Percentiles rank a stretch among this genome's conserved stretches.
phyloP scores from a whole-genome alignment of 1,284 basidiomycete species.

The Malassezia globosa region DNA sequence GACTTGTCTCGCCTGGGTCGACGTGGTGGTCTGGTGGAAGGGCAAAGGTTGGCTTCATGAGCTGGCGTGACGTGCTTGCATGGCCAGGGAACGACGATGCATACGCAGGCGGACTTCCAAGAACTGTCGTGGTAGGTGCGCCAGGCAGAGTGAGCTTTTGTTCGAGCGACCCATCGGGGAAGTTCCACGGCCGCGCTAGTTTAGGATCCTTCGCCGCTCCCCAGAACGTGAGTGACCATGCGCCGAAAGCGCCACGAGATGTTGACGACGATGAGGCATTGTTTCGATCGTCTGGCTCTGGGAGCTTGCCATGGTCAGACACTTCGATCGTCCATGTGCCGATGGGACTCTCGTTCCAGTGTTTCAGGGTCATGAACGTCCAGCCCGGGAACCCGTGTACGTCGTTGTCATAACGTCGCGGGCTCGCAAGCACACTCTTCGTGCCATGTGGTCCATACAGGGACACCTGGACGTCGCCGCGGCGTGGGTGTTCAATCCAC shows the following conservation, averaged over 20 bases:
- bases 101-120: constrained; percentile 44
- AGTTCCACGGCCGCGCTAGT: constrained; percentile 51
- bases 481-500: constrained; percentile 73
- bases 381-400: constrained; percentile 73
- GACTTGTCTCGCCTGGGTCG: constrained; percentile 43
- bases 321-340: constrained; percentile 75
- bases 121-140: constrained; percentile 32
- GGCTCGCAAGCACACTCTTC: constrained; percentile 68
- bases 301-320: constrained; percentile 49
- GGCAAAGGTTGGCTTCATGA: constrained; percentile 67
- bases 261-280: constrained; percentile 48
- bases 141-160: constrained; percentile 51
- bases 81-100: constrained; percentile 26
- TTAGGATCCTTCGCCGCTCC: constrained; percentile 70
- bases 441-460: constrained; percentile 74
- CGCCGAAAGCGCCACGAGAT: constrained; percentile 62
- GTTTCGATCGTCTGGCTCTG: constrained; percentile 57
- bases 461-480: constrained; percentile 89
- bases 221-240: constrained; percentile 89
- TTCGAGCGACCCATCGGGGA: constrained; percentile 36
- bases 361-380: constrained; percentile 96
- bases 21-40: constrained; percentile 67
- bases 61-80: constrained; percentile 31
- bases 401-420: constrained; percentile 61
- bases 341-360: constrained; percentile 92